phyloP scores from a whole-genome alignment of 2,329 filamentous ascomycete species.

The Penicillium rolfsii region DNA sequence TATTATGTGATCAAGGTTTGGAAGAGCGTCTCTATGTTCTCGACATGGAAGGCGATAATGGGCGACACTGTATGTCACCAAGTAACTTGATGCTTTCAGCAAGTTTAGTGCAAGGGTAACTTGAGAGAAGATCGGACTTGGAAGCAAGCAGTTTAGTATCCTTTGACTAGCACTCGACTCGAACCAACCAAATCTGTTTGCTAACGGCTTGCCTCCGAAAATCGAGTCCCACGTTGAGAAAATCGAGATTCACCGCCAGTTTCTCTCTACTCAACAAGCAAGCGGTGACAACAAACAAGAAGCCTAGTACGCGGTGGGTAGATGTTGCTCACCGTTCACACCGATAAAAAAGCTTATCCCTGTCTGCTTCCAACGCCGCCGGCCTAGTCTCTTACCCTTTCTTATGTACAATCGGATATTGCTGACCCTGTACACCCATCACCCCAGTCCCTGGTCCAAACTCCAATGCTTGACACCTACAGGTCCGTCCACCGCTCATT shows the following conservation, averaged over 20 bases:
- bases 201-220: neutral
- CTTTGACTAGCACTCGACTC: neutral
- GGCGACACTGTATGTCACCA: too few species aligned
- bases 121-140: neutral
- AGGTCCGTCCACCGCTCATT: neutral
- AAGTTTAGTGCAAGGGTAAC: too few species aligned
- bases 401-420: slow-evolving; percentile 1
- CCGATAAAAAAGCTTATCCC: neutral
- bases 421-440: slow-evolving; percentile 3
- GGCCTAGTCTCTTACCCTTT: neutral
- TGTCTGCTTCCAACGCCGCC: neutral
- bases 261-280: neutral
- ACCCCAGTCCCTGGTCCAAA: neutral
- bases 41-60: too few species aligned
- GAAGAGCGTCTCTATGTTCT: too few species aligned
- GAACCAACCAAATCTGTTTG: neutral
- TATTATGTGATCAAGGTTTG: too few species aligned
- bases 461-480: neutral
- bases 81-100: too few species aligned
- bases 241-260: neutral
- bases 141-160: neutral
- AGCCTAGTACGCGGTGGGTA: too few species aligned
- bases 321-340: neutral
- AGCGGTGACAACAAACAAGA: neutral
- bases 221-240: neutral